Percentiles rank a stretch among this genome's conserved stretches.
These are phyloP conservation scores for Zea mays DNA, from an alignment of 176 grass and related monocot species.

Conservation along the genomic window DNA sequence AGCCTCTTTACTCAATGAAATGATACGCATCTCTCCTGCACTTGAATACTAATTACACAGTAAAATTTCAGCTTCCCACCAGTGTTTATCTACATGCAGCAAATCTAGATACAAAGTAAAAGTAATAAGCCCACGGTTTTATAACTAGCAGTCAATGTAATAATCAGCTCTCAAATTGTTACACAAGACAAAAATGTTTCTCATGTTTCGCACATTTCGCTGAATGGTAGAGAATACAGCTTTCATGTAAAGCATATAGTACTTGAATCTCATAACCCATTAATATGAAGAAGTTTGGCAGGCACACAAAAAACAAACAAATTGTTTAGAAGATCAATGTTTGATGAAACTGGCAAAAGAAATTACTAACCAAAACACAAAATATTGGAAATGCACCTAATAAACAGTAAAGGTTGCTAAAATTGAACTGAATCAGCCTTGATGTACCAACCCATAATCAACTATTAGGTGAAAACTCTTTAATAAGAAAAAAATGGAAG, in stretches of 20 bases:
- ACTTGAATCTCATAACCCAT: not conserved
- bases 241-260: not conserved
- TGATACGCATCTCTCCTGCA: not conserved
- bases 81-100: not conserved
- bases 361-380: not conserved
- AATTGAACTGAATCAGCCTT: not conserved
- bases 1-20: not conserved
- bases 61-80: not conserved
- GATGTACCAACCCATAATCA: not conserved
- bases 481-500: constrained; percentile 15
- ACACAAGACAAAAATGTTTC: not conserved
- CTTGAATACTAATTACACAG: not conserved
- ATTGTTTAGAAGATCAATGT: not conserved
- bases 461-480: not conserved
- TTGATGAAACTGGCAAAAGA: not conserved
- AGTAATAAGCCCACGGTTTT: not conserved
- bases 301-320: not conserved
- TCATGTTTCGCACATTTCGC: not conserved
- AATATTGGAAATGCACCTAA: constrained; percentile 8
- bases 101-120: too few species aligned
- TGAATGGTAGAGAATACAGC: not conserved
- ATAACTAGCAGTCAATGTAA: not conserved
- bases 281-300: not conserved
- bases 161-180: not conserved
- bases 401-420: not conserved